A percentile compares a stretch with the other conserved stretches of the same genome.
These are phyloP conservation scores for Senna siamea DNA, from an alignment of 306 rosid genomes.

Conservation along the genomic window DNA sequence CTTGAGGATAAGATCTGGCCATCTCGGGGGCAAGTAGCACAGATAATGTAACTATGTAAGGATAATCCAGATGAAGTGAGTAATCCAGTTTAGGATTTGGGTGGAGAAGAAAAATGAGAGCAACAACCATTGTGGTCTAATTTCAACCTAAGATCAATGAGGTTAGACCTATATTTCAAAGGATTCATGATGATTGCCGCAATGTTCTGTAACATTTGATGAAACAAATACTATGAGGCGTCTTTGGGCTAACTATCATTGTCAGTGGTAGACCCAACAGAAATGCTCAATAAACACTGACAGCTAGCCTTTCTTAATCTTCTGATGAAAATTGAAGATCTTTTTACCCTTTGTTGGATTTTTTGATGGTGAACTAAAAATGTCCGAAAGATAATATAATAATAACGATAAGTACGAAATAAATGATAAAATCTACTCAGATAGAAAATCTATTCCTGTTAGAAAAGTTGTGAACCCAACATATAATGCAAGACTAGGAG, in stretches of 20 bases:
- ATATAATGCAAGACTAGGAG: too few relatives aligned
- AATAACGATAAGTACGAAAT: too few relatives aligned
- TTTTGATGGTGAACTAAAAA: neutral
- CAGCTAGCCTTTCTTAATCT: slow-evolving; percentile 17
- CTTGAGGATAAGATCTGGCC: neutral
- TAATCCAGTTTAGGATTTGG: neutral
- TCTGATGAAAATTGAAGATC: neutral
- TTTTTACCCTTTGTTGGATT: neutral
- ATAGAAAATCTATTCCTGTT: too few relatives aligned
- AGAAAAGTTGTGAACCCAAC: too few relatives aligned
- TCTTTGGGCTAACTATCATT: slow-evolving; percentile 16
- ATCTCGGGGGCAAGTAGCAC: neutral
- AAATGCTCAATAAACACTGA: neutral
- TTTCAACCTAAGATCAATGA: slow-evolving; percentile 6
- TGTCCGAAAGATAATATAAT: too few relatives aligned
- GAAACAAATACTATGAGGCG: neutral
- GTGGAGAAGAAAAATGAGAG: neutral
- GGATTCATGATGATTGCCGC: slow-evolving; percentile 29
- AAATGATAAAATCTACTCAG: too few relatives aligned
- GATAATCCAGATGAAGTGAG: neutral
- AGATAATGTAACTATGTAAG: too few relatives aligned
- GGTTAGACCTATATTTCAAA: slow-evolving; percentile 13
- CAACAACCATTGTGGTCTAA: neutral
- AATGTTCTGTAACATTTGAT: slow-evolving; percentile 12
- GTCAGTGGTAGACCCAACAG: neutral